A percentile compares a stretch with the other conserved stretches of the same genome.
Conservation (phyloP, 2,329 filamentous ascomycete genomes). For the Verticillium dahliae region DNA sequence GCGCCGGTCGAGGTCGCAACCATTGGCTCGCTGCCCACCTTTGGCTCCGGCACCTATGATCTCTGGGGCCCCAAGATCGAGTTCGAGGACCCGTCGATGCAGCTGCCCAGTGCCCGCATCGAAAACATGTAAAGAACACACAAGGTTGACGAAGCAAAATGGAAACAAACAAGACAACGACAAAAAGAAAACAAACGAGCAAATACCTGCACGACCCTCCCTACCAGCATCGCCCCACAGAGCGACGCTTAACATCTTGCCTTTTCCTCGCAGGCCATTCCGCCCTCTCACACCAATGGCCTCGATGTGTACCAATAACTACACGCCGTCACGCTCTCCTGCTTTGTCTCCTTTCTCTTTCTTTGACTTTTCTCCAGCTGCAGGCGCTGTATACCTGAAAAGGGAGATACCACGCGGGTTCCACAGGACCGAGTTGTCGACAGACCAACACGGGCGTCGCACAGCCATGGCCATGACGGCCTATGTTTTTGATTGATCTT, state of each 20-base stretch:
- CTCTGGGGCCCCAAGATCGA: conserved; percentile 51
- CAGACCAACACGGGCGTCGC: conserved; percentile 1
- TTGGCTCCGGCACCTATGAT: conserved; percentile 43
- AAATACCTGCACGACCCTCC: not conserved
- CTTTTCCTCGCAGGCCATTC: not conserved
- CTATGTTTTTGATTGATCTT: not conserved
- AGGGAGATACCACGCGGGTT: conserved; percentile 23
- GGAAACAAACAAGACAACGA: no score
- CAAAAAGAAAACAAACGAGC: not conserved
- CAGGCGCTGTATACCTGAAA: conserved; percentile 2
- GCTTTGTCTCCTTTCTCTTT: conserved; percentile 5
- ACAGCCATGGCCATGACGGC: not conserved
- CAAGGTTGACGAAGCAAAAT: not conserved
- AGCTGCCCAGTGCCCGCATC: conserved; percentile 53
- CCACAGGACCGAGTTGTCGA: conserved; percentile 18
- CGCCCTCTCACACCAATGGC: not conserved
- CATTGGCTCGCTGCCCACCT: conserved; percentile 45
- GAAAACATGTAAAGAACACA: conserved; percentile 24
- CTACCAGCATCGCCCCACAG: not conserved
- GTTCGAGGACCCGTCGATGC: conserved; percentile 50
- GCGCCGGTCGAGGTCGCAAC: conserved; percentile 49
- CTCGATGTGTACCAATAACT: conserved; percentile 7
- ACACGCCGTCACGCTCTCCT: conserved; percentile 2
- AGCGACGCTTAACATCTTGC: not conserved
- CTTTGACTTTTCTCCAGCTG: conserved; percentile 8